Conservation (phyloP, 2,329 filamentous ascomycete genomes). For the Trichophyton simii region DNA sequence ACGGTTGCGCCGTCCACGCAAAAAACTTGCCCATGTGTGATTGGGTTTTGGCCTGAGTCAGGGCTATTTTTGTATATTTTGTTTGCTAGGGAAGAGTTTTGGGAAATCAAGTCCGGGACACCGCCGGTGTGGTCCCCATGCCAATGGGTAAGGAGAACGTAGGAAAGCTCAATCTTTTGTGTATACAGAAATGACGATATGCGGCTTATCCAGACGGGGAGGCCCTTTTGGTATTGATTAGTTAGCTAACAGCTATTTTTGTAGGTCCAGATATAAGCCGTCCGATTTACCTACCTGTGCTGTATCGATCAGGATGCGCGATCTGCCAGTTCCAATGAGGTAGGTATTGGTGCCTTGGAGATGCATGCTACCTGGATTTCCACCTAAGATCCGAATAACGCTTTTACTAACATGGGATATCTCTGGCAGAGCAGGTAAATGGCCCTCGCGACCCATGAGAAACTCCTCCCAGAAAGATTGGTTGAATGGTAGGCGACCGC, state of each 20-base stretch:
- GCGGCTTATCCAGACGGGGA: neutral
- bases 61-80: constrained; percentile 46
- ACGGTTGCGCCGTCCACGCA: constrained; percentile 30
- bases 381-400: neutral
- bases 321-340: neutral
- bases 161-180: neutral
- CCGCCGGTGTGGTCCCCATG: neutral
- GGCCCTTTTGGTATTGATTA: neutral
- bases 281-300: neutral
- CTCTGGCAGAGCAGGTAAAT: neutral
- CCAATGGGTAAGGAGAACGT: neutral
- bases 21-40: constrained; percentile 44
- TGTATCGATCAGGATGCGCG: neutral
- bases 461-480: neutral
- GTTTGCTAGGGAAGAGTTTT: neutral
- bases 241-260: neutral
- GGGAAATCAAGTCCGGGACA: neutral
- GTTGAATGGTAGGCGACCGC: neutral
- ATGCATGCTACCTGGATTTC: neutral
- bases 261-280: neutral
- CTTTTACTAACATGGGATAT: neutral
- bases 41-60: constrained; percentile 37
- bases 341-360: neutral
- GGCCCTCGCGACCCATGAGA: neutral
- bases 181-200: neutral